Base-by-base conservation (phyloP, 1,284 basidiomycete genomes). In the Boletus semigastroideus region DNA sequence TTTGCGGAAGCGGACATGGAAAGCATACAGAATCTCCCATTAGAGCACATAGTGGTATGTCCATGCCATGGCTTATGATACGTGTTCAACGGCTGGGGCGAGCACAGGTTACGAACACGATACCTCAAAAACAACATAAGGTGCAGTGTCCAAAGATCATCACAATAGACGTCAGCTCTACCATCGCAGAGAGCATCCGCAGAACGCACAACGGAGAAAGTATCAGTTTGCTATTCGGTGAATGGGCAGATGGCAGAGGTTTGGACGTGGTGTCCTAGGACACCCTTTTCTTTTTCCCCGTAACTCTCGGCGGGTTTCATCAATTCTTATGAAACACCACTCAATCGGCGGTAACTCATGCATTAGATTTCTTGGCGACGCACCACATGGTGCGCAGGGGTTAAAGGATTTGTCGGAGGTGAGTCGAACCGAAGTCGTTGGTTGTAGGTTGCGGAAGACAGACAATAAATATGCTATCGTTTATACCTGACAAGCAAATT, bases 181-280 rank as follows among this genome's bases (percentile, higher is more conserved):
- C 92, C 40, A 89, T 99, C 52, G 92, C 95, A 11, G 96, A 99
- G 77, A 94, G 90, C 64, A 98, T 99, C 59, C 87, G 97, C 43
- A 78, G 96, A 60, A 97, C 94, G 19, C 96, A 99, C 73, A 98
- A 99, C 61, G 96, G 96, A 58, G 90, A 97, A 76, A 90, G 88
- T 58, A 91, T 91, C 61, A 89, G 86, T 58, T 67, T 90, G 43
- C 72, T 92, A n/a, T 92, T 92, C 60, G 87, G 84, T 36, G 89
- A 90, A 58, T 90, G 86, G 84, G 77, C 82, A 17, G 81, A 80
- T 57, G 72, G 72, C 9, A 71, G 73, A 30, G 71, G 69, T 48
- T 66, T 81, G 48, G 70, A 75, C 31, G 64, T 78, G 25, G 56
- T 75, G 36, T 27, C 36, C 16, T 67, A 67, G 50, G 30, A 33